phyloP scores from a whole-genome alignment of 2,329 filamentous ascomycete species.

The Stagonosporopsis vannaccii region DNA sequence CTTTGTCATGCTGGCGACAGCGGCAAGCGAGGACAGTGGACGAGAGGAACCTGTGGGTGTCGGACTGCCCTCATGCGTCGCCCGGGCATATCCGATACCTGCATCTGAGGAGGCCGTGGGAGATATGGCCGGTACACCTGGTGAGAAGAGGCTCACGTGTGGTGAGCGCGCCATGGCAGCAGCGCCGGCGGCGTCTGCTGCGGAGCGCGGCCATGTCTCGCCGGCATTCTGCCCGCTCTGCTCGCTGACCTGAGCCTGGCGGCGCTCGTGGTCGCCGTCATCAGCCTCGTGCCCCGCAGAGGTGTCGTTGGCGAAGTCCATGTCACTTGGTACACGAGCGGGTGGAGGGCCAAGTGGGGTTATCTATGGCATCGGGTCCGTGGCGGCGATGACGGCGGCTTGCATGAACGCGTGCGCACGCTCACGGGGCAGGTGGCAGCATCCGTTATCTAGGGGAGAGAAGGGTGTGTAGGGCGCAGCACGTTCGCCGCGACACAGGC shows the following conservation, averaged over 20 bases:
- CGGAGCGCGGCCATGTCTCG: conserved; percentile 25
- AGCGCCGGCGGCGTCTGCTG: conserved; percentile 19
- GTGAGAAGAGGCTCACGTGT: conserved; percentile 18
- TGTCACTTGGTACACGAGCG: conserved; percentile 7
- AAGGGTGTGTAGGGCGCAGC: neutral
- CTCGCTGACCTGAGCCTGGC: conserved; percentile 10
- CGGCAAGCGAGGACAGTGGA: conserved; percentile 22
- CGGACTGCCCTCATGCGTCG: conserved; percentile 11
- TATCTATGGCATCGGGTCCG: conserved; percentile 3
- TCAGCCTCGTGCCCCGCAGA: conserved; percentile 23
- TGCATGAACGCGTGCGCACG: conserved; percentile 6
- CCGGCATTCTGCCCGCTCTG: neutral
- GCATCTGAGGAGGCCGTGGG: conserved; percentile 15
- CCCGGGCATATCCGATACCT: conserved; percentile 12
- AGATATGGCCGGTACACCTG: conserved; percentile 13
- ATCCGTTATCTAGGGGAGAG: neutral
- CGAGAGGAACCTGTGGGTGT: conserved; percentile 37
- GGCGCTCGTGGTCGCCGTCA: conserved; percentile 23
- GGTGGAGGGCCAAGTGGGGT: conserved; percentile 8
- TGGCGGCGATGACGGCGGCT: conserved; percentile 12
- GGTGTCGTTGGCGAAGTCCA: conserved; percentile 23
- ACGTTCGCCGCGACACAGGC: conserved; percentile 5
- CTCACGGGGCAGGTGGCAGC: neutral
- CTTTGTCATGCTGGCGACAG: conserved; percentile 36
- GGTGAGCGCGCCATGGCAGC: conserved; percentile 12